These are phyloP conservation scores for Fomitopsis palustris DNA, from an alignment of 1,284 basidiomycete species.

Conservation along the genomic window DNA sequence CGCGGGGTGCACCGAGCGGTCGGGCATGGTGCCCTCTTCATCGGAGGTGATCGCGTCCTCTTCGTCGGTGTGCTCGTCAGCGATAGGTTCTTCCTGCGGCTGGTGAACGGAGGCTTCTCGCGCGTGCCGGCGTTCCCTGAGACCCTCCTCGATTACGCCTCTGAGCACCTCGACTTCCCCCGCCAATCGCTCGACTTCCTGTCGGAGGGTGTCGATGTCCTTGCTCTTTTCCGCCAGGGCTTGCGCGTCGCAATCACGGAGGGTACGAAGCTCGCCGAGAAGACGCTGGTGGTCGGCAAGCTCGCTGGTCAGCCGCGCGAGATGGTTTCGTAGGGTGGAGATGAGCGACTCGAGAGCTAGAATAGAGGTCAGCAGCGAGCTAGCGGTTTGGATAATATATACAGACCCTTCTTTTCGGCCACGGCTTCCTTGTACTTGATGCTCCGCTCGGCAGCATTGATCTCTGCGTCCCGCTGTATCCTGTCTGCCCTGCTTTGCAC, in stretches of 20 bases:
- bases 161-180: constrained; percentile 81
- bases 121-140: constrained; percentile 59
- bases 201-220: constrained; percentile 58
- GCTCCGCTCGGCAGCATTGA: constrained; percentile 15
- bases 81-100: constrained; percentile 1
- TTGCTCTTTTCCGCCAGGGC: constrained; percentile 56
- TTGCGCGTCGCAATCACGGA: constrained; percentile 61
- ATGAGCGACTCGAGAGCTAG: constrained; percentile 67
- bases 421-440: constrained; percentile 66
- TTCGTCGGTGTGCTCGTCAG: constrained; percentile 13
- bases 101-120: constrained; percentile 25
- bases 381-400: background rate
- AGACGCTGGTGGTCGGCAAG: constrained; percentile 69
- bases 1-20: constrained; percentile 9
- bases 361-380: constrained; percentile 2
- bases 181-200: constrained; percentile 73
- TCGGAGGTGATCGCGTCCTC: constrained; percentile 12
- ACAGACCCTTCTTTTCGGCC: constrained; percentile 79
- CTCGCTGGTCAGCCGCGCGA: constrained; percentile 74
- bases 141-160: constrained; percentile 79
- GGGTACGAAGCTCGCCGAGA: constrained; percentile 58
- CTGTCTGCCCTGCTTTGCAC: constrained; percentile 7
- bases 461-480: constrained; percentile 16
- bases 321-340: constrained; percentile 63
- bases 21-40: constrained; percentile 5